Base-by-base conservation (phyloP, 2,329 filamentous ascomycete species). In the Hymenoscyphus albidus region DNA sequence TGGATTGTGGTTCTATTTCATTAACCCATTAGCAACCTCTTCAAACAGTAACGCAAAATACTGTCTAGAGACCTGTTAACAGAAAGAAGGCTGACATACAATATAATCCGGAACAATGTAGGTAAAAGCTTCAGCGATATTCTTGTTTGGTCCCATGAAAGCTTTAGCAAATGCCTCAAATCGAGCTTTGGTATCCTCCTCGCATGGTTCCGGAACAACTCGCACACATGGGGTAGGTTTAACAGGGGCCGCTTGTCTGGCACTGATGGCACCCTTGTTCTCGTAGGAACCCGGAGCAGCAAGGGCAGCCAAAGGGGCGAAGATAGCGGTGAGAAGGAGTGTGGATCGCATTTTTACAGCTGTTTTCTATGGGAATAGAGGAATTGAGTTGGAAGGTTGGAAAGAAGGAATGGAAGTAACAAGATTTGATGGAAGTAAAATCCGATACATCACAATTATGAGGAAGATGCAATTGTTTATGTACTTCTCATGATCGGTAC, bases 1-100 rank as follows among this genome's bases (percentile, higher is more conserved):
- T 16, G 65, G 63, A 31, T 65, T 65, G 51, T 67, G 65, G 27
- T 67, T 67, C 65, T 67, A 56, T 42, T 39, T 10, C 35, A 59
- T 18, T 55, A 3, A 7, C 13, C 9, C 10, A 3, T 55, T 55
- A 18, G 38, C 55, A 5, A 1, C 38, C 16, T 13, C 10, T 12
- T 61, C 27, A 22, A 18, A 18, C 13, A 38, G 2, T 5, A 38
- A 22, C 10, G 2, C 1, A 32, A 32, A n/a, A 13, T 42, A 39
- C 16, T n/a, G 22, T 51, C 7, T n/a, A 13, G 7, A 12, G 35
- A 7, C 27, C 27, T 27, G 27, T 27, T 61, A 59, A 32, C 32
- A 13, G 1, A n/a, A 39, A 14, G 14, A 3, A 35, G 7, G 16
- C 4, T 18, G 38, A 57, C 65, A 5, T 63, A 67, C 65, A 16